Conservation (phyloP, 805 yeast genomes). For the Myxozyma neotropica region DNA sequence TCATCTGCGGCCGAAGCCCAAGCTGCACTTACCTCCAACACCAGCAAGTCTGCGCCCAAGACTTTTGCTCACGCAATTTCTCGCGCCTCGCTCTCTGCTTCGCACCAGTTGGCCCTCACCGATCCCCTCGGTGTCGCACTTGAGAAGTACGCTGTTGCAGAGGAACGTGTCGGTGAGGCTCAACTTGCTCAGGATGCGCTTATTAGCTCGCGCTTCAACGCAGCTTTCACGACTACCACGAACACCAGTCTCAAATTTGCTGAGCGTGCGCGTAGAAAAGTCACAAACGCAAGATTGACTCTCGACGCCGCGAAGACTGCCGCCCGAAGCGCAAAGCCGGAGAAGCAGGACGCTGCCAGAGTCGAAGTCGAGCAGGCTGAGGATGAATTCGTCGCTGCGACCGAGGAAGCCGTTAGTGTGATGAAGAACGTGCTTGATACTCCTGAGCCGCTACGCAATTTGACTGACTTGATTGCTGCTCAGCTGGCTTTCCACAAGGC, state of each 20-base stretch:
- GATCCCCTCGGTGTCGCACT: constrained; percentile 64
- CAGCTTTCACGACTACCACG: constrained; percentile 63
- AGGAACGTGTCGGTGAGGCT: constrained; percentile 77
- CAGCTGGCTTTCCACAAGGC: constrained; percentile 80
- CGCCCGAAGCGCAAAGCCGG: constrained; percentile 55
- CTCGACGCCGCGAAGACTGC: constrained; percentile 76
- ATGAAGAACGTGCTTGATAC: constrained; percentile 79
- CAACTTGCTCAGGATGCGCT: constrained; percentile 79
- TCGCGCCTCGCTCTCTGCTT: constrained; percentile 66
- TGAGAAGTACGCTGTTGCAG: constrained; percentile 66
- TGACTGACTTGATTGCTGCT: constrained; percentile 71
- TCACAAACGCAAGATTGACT: constrained; percentile 73
- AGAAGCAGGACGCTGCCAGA: constrained; percentile 71
- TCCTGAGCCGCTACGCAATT: constrained; percentile 66
- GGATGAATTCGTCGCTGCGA: constrained; percentile 86
- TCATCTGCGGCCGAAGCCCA: constrained; percentile 82
- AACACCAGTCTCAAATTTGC: constrained; percentile 64
- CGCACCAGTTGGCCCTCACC: constrained; percentile 47
- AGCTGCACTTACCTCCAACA: constrained; percentile 60
- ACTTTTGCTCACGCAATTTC: constrained; percentile 81
- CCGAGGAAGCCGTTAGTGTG: constrained; percentile 80
- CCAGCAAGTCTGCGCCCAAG: constrained; percentile 62
- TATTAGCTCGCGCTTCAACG: constrained; percentile 69
- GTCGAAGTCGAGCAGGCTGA: constrained; percentile 81
- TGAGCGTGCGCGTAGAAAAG: constrained; percentile 67